These are phyloP conservation scores for Pleurostoma richardsiae DNA, from an alignment of 2,329 filamentous ascomycete genomes.

Conservation along the genomic window DNA sequence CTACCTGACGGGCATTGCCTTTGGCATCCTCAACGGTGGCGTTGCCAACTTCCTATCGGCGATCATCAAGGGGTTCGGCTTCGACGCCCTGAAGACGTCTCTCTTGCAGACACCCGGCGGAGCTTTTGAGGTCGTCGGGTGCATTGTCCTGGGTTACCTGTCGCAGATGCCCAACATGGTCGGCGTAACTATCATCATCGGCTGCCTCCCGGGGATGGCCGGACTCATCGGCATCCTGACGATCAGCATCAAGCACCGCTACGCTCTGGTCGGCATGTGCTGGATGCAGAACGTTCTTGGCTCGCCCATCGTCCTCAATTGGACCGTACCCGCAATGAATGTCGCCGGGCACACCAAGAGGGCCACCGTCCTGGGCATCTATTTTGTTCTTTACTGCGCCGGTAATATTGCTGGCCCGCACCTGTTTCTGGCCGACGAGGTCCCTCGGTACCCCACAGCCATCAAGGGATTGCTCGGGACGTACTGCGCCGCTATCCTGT, in stretches of 20 bases:
- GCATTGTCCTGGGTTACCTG: constrained; percentile 30
- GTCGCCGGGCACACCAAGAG: constrained; percentile 47
- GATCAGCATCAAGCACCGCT: constrained; percentile 35
- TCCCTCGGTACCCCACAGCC: constrained; percentile 9
- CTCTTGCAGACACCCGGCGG: constrained; percentile 36
- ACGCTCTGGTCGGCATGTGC: constrained; percentile 44
- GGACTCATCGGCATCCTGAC: constrained; percentile 45
- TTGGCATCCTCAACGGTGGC: constrained; percentile 30
- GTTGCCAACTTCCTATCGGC: constrained; percentile 41
- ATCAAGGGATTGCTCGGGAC: constrained; percentile 9
- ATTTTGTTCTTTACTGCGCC: constrained; percentile 28
- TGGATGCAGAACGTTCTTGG: constrained; percentile 47
- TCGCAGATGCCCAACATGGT: constrained; percentile 35
- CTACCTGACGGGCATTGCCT: constrained; percentile 19
- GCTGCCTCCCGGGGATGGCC: constrained; percentile 24
- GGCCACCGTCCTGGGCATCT: constrained; percentile 39
- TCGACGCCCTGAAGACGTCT: constrained; percentile 27
- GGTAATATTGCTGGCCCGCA: constrained; percentile 10
- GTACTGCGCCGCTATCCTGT: constrained; percentile 9
- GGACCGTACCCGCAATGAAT: constrained; percentile 43
- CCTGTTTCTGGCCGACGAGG: constrained; percentile 8
- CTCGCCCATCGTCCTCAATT: constrained; percentile 43
- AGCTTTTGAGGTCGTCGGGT: constrained; percentile 18
- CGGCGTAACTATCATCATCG: constrained; percentile 12
- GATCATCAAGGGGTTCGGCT: constrained; percentile 27